Conservation (phyloP, 129 eudicot genomes). For the Flaveria brownii region DNA sequence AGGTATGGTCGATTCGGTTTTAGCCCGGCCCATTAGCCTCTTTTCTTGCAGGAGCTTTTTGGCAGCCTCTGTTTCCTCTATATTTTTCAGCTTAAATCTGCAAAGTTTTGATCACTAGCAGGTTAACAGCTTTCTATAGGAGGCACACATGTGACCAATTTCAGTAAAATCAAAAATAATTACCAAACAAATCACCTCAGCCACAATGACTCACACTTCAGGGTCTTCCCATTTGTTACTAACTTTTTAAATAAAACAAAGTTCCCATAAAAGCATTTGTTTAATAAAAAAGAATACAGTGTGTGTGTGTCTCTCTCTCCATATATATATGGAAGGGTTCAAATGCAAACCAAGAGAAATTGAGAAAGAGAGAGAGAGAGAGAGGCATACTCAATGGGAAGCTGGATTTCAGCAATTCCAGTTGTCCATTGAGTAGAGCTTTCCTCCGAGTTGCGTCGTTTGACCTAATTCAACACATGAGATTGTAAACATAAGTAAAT, state of each 20-base stretch:
- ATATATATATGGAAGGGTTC: too few species aligned
- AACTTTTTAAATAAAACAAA: too few species aligned
- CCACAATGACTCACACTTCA: too few species aligned
- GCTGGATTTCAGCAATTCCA: slow-evolving; percentile 98
- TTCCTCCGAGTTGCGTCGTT: slow-evolving; percentile 83
- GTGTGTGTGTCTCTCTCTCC: too few species aligned
- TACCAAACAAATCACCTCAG: too few species aligned
- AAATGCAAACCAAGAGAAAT: too few species aligned
- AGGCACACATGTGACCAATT: background rate
- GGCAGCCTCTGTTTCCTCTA: slow-evolving; percentile 99
- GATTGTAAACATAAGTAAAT: slow-evolving; percentile 15
- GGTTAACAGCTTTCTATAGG: background rate
- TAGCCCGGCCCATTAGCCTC: slow-evolving; percentile 76
- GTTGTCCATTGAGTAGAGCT: slow-evolving; percentile 99
- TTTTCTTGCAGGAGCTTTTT: slow-evolving; percentile 93
- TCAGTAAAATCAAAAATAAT: too few species aligned
- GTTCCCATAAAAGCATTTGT: too few species aligned
- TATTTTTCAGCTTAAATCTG: slow-evolving; percentile 87
- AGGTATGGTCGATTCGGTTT: slow-evolving; percentile 69
- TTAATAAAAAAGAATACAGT: too few species aligned
- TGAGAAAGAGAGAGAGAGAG: slow-evolving; percentile 1
- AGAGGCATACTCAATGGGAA: slow-evolving; percentile 84
- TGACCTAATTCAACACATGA: slow-evolving; percentile 56
- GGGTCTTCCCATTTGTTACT: too few species aligned
- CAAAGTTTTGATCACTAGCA: slow-evolving; percentile 21